Evolutionary conservation across 371 early-diverging fungal genomes (phyloP).

Genomic region (Mortierella sp.): DNA sequence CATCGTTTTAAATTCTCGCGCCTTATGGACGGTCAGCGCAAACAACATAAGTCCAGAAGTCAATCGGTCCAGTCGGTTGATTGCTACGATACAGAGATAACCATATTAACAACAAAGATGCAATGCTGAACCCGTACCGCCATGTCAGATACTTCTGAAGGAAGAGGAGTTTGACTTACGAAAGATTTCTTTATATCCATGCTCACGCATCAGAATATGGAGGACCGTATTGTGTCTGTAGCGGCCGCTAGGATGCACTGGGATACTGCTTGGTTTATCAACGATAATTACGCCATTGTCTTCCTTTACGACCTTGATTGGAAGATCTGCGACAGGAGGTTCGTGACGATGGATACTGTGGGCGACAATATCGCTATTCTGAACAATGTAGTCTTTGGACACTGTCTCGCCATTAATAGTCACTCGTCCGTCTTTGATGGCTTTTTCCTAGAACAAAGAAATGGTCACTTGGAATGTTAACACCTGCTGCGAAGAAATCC

Average conservation of each 20-base stretch:
- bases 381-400: slow-evolving; percentile 60
- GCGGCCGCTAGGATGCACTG: slow-evolving; percentile 87
- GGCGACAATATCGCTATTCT: slow-evolving; percentile 79
- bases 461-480: not conserved
- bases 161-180: slow-evolving; percentile 61
- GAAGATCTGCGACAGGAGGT: slow-evolving; percentile 83
- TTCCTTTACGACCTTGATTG: slow-evolving; percentile 70
- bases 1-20: slow-evolving; percentile 69
- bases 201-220: slow-evolving; percentile 78
- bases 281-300: slow-evolving; percentile 80
- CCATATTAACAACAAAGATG: not conserved
- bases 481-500: not conserved
- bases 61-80: slow-evolving; percentile 91
- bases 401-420: slow-evolving; percentile 76
- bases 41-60: slow-evolving; percentile 93
- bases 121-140: not conserved
- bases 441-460: slow-evolving; percentile 60
- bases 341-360: slow-evolving; percentile 95
- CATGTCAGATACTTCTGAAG: not conserved
- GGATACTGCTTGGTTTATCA: slow-evolving; percentile 91
- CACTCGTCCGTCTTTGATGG: slow-evolving; percentile 84
- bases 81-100: slow-evolving; percentile 56
- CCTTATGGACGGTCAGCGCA: slow-evolving; percentile 68
- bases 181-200: slow-evolving; percentile 68
- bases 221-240: slow-evolving; percentile 86